phyloP scores from a whole-genome alignment of 164 flowering plant species.

The Amborella trichopoda region DNA sequence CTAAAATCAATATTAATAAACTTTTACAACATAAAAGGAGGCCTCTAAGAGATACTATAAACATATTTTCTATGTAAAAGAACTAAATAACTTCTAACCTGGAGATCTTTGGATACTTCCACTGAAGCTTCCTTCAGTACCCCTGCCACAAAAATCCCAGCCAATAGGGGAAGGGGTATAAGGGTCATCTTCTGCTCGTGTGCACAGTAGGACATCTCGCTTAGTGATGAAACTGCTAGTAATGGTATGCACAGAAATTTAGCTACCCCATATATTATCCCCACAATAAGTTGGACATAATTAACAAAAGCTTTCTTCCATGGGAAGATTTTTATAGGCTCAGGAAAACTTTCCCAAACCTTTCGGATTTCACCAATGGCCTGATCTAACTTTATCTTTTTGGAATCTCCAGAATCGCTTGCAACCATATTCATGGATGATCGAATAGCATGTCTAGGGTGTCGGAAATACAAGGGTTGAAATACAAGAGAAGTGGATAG shows the following conservation, averaged over 20 bases:
- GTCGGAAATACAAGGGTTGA: too few species aligned
- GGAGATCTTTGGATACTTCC: slow-evolving; percentile 46
- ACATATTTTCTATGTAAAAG: too few species aligned
- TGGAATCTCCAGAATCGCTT: slow-evolving; percentile 41
- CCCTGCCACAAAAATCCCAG: slow-evolving; percentile 58
- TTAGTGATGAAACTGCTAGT: slow-evolving; percentile 49
- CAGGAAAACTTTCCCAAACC: slow-evolving; percentile 56
- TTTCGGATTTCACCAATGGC: slow-evolving; percentile 25
- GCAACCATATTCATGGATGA: too few species aligned
- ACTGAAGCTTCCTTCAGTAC: slow-evolving; percentile 36
- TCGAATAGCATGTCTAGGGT: too few species aligned
- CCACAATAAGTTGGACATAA: slow-evolving; percentile 50
- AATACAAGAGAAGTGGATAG: too few species aligned
- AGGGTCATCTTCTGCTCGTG: slow-evolving; percentile 62
- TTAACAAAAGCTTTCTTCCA: slow-evolving; percentile 44
- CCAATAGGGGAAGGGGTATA: slow-evolving; percentile 46
- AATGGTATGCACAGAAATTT: slow-evolving; percentile 57
- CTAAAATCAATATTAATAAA: too few species aligned
- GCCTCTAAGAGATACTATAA: too few species aligned
- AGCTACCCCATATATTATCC: slow-evolving; percentile 36
- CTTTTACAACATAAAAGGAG: too few species aligned
- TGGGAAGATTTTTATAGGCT: slow-evolving; percentile 79
- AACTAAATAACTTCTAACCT: too few species aligned
- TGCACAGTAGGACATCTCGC: slow-evolving; percentile 90
- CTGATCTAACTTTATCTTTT: slow-evolving; percentile 26